These are phyloP conservation scores for Sphagnum magellanicum DNA, from an alignment of 228 moss, liverwort and hornwort species.

Conservation along the genomic window DNA sequence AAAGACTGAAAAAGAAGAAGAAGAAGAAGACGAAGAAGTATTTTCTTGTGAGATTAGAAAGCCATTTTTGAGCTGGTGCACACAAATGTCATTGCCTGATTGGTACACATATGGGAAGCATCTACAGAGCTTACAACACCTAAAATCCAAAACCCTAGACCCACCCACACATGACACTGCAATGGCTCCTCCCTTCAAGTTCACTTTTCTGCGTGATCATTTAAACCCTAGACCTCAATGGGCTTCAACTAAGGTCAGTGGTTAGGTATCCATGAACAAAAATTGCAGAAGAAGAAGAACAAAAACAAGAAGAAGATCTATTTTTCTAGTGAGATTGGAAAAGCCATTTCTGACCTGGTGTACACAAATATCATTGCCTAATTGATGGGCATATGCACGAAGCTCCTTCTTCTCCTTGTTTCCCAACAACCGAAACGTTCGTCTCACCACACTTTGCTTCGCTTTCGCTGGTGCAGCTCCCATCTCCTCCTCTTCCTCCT, in stretches of 20 bases:
- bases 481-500: neutral
- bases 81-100: constrained; percentile 58
- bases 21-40: no score
- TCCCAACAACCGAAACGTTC: constrained; percentile 50
- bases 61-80: constrained; percentile 54
- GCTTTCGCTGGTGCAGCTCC: constrained; percentile 10
- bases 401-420: constrained; percentile 86
- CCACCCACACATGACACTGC: no score
- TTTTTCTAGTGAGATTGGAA: neutral
- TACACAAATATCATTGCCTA: constrained; percentile 64
- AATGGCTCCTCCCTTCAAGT: no score
- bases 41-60: neutral
- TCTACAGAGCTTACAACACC: no score
- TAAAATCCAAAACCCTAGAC: no score
- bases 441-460: constrained; percentile 13
- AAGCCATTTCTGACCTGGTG: constrained; percentile 48
- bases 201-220: no score
- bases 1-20: no score
- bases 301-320: no score
- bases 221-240: no score
- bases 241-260: no score
- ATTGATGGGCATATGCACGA: constrained; percentile 73
- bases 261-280: no score
- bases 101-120: constrained; percentile 50
- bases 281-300: no score